phyloP scores from a whole-genome alignment of 73 alveolate genomes.

The Uronychia setigera region DNA sequence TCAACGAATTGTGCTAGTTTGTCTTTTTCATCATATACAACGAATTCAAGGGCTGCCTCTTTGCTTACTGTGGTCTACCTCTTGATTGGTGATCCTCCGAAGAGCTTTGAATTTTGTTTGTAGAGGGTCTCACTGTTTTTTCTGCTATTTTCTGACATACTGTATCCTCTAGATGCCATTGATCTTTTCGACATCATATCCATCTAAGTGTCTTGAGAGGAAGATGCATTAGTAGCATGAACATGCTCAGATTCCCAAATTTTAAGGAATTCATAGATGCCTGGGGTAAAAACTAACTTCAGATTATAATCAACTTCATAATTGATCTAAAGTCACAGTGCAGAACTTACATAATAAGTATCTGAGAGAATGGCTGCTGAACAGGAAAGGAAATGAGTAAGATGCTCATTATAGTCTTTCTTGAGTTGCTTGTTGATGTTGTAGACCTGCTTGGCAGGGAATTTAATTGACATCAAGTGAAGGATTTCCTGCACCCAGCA shows the following conservation, averaged over 20 bases:
- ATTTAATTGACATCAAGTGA: slow-evolving; percentile 40
- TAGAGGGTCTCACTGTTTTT: too few species aligned
- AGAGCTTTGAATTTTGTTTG: too few species aligned
- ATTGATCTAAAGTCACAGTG: slow-evolving; percentile 15
- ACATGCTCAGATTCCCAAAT: slow-evolving; percentile 13
- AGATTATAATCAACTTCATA: slow-evolving; percentile 42
- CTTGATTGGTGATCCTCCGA: slow-evolving; percentile 1
- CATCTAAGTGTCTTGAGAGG: too few species aligned
- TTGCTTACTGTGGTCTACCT: neutral
- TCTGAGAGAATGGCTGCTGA: slow-evolving; percentile 20
- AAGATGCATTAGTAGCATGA: neutral
- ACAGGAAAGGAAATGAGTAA: slow-evolving; percentile 26
- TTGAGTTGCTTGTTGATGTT: slow-evolving; percentile 36
- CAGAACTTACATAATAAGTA: slow-evolving; percentile 4
- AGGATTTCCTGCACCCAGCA: slow-evolving; percentile 65
- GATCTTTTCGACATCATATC: too few species aligned
- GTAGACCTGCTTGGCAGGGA: slow-evolving; percentile 52
- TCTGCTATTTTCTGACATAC: neutral
- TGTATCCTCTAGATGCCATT: neutral
- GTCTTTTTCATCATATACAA: slow-evolving; percentile 31
- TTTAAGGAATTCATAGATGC: slow-evolving; percentile 52
- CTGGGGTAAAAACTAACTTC: slow-evolving; percentile 59
- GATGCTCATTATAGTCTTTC: slow-evolving; percentile 50
- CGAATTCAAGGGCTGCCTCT: neutral
- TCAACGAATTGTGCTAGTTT: slow-evolving; percentile 15